Evolutionary conservation across 2,329 filamentous ascomycete genomes (phyloP).

Genomic region (Pestalotiopsis sp.): DNA sequence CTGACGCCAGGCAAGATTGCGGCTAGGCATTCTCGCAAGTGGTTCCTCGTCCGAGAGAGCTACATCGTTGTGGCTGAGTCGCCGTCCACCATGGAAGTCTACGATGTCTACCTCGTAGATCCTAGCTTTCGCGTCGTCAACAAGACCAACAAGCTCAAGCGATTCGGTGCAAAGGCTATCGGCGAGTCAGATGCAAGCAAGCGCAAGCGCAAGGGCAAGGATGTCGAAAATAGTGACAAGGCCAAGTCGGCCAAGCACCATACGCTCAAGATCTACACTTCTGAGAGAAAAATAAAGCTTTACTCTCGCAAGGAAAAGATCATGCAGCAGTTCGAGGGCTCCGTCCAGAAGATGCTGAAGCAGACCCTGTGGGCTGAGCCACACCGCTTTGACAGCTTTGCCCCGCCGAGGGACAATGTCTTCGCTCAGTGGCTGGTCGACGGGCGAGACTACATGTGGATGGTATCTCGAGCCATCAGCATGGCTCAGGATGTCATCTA

Average conservation of each 20-base stretch:
- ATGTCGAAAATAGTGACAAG: slow-evolving; percentile 28
- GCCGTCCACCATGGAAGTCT: slow-evolving; percentile 97
- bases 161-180: slow-evolving; percentile 59
- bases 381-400: slow-evolving; percentile 91
- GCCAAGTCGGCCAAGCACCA: slow-evolving; percentile 63
- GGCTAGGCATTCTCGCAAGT: slow-evolving; percentile 84
- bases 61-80: slow-evolving; percentile 99
- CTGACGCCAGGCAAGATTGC: slow-evolving; percentile 78
- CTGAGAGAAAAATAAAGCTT: slow-evolving; percentile 88
- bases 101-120: slow-evolving; percentile 97
- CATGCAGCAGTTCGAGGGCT: slow-evolving; percentile 89
- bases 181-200: slow-evolving; percentile 40
- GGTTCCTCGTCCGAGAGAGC: slow-evolving; percentile 97
- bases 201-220: slow-evolving; percentile 43
- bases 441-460: slow-evolving; percentile 99
- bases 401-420: slow-evolving; percentile 81
- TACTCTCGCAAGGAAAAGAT: slow-evolving; percentile 89
- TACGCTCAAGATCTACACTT: slow-evolving; percentile 82
- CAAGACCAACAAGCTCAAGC: slow-evolving; percentile 60
- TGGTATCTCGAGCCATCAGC: slow-evolving; percentile 92
- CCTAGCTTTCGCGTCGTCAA: slow-evolving; percentile 80
- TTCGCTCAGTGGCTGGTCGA: slow-evolving; percentile 97
- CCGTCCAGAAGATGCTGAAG: slow-evolving; percentile 80
- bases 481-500: slow-evolving; percentile 98
- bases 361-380: slow-evolving; percentile 80